phyloP scores from a whole-genome alignment of 305 asterid genomes.

The Rubia balearica region DNA sequence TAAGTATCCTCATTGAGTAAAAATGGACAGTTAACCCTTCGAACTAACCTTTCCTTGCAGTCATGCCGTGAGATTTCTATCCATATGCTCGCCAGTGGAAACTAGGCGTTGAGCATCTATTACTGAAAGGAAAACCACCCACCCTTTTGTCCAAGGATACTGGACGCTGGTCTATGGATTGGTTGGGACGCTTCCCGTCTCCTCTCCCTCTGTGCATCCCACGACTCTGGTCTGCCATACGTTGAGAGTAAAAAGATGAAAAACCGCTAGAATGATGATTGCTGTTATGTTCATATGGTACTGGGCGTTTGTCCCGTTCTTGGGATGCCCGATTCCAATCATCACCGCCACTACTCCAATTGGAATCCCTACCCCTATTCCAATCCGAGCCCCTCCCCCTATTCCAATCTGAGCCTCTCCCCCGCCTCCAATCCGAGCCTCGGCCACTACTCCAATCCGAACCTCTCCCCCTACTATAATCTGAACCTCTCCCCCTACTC shows the following conservation, averaged over 20 bases:
- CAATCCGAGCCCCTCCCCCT: background rate
- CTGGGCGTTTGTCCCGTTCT: background rate
- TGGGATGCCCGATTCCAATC: conserved; percentile 2
- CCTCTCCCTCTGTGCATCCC: background rate
- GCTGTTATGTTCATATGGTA: background rate
- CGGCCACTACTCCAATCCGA: background rate
- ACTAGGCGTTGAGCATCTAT: conserved; percentile 1
- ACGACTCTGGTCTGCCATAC: background rate
- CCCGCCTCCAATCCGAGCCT: background rate
- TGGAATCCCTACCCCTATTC: background rate
- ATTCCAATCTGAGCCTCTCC: background rate
- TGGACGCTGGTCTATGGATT: background rate
- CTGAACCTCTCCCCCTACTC: background rate
- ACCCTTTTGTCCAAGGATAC: background rate
- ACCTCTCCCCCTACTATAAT: background rate
- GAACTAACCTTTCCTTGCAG: background rate
- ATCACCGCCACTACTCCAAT: background rate
- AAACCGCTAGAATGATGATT: background rate
- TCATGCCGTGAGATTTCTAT: background rate
- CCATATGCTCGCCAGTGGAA: conserved; percentile 7
- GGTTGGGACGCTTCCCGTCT: background rate
- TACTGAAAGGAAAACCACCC: background rate
- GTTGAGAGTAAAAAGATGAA: background rate
- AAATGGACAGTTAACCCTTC: background rate
- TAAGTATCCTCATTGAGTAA: no score